A percentile compares a stretch with the other conserved stretches of the same genome.
phyloP scores from a whole-genome alignment of 1,139 yeast genomes.

The Saccharomyces hybrid region DNA sequence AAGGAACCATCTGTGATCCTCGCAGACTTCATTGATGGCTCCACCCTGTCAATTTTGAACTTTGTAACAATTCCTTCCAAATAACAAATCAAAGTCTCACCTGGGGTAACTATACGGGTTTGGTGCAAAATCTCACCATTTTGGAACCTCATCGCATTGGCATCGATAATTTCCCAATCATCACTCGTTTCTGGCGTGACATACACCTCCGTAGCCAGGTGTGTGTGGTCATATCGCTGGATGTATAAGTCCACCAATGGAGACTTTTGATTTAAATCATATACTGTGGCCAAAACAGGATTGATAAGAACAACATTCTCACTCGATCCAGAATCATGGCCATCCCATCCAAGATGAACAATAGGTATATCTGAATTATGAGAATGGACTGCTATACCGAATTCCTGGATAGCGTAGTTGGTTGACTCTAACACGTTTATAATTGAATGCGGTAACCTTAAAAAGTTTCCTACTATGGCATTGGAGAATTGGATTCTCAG shows the following conservation, averaged over 20 bases:
- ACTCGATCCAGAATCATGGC: slow-evolving; percentile 40
- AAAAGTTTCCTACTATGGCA: slow-evolving; percentile 24
- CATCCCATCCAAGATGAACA: slow-evolving; percentile 73
- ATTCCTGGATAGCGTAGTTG: slow-evolving; percentile 19
- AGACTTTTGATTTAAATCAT: slow-evolving; percentile 32
- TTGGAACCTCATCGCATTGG: slow-evolving; percentile 73
- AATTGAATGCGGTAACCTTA: slow-evolving; percentile 22
- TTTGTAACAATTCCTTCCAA: slow-evolving; percentile 52
- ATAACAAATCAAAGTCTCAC: slow-evolving; percentile 60
- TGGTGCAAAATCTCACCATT: slow-evolving; percentile 60
- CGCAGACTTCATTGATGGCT: slow-evolving; percentile 44
- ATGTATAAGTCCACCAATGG: slow-evolving; percentile 34
- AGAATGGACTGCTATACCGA: slow-evolving; percentile 14
- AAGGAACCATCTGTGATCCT: slow-evolving; percentile 67
- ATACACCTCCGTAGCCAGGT: slow-evolving; percentile 51
- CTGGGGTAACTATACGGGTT: slow-evolving; percentile 61
- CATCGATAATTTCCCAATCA: slow-evolving; percentile 89
- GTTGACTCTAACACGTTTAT: slow-evolving; percentile 19
- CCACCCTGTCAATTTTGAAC: slow-evolving; percentile 55
- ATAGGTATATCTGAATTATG: slow-evolving; percentile 9
- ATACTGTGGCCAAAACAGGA: slow-evolving; percentile 43
- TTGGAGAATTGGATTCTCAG: slow-evolving; percentile 12
- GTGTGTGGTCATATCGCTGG: slow-evolving; percentile 37
- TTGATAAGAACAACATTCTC: slow-evolving; percentile 45
- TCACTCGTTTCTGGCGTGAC: slow-evolving; percentile 70